Evolutionary conservation across 2,329 filamentous ascomycete genomes (phyloP).

Genomic region (Didymella lethalis): DNA sequence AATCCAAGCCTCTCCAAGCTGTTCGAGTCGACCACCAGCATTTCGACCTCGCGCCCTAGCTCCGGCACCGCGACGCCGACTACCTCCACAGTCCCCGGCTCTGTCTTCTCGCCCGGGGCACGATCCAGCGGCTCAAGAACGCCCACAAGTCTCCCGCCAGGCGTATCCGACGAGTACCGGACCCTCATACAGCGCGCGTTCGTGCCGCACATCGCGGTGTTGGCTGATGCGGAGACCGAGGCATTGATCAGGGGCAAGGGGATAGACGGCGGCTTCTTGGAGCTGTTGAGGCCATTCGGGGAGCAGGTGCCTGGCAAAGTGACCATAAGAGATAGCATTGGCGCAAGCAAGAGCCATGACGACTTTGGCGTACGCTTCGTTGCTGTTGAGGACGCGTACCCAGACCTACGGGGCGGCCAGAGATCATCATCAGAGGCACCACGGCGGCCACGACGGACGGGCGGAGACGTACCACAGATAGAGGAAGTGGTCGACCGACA

Average conservation of each 20-base stretch:
- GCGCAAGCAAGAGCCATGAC: constrained; percentile 81
- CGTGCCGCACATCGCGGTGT: constrained; percentile 86
- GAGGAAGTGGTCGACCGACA: constrained; percentile 84
- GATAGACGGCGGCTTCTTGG: constrained; percentile 80
- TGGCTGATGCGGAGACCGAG: constrained; percentile 87
- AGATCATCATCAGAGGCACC: constrained; percentile 36
- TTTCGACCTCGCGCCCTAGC: constrained; percentile 52
- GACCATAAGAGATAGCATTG: constrained; percentile 87
- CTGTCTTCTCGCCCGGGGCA: constrained; percentile 56
- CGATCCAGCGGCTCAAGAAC: constrained; percentile 48
- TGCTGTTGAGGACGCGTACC: constrained; percentile 66
- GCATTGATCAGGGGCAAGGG: constrained; percentile 83
- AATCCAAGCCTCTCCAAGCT: constrained; percentile 62
- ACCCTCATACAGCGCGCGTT: constrained; percentile 82
- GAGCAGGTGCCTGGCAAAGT: constrained; percentile 88
- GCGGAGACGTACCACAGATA: constrained; percentile 70
- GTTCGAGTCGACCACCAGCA: constrained; percentile 60
- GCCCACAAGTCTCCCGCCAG: constrained; percentile 52
- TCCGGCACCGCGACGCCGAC: constrained; percentile 56
- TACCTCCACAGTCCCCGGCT: constrained; percentile 45
- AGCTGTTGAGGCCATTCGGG: constrained; percentile 88
- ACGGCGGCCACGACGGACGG: constrained; percentile 52
- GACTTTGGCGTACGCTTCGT: constrained; percentile 91
- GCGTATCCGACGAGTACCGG: constrained; percentile 62
- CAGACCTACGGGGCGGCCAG: constrained; percentile 48